phyloP scores from a whole-genome alignment of 495 filamentous ascomycete species.

The Penicillium cosmopolitanum region DNA sequence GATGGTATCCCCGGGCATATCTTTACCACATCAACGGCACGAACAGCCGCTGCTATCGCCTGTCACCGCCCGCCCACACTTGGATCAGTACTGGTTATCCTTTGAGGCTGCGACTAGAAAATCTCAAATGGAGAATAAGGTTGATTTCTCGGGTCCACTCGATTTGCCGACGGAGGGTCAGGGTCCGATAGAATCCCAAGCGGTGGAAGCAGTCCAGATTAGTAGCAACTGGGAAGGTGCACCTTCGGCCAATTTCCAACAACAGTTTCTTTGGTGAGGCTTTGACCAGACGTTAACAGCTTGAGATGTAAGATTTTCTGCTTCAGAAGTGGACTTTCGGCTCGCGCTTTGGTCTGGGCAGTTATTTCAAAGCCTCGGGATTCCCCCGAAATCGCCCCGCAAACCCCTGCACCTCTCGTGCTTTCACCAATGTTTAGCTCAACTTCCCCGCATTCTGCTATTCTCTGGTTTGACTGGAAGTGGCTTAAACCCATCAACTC shows the following conservation, averaged over 20 bases:
- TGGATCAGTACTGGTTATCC: slow-evolving; percentile 7
- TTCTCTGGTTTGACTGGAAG: not conserved
- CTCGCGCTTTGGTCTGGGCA: not conserved
- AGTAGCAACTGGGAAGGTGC: slow-evolving; percentile 38
- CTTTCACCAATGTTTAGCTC: not conserved
- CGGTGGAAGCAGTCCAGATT: slow-evolving; percentile 5
- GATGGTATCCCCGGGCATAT: not conserved
- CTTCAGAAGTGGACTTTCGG: no score
- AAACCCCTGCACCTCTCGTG: not conserved
- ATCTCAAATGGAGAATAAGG: not conserved
- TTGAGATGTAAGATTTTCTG: no score
- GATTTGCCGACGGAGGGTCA: not conserved
- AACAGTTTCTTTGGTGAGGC: slow-evolving; percentile 41
- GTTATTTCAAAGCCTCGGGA: slow-evolving; percentile 8
- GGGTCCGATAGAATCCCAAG: not conserved
- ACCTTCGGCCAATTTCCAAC: slow-evolving; percentile 41
- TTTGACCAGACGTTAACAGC: not conserved
- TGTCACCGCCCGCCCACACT: not conserved
- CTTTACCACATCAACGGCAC: no score
- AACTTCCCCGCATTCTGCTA: not conserved
- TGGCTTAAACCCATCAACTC: not conserved
- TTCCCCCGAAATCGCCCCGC: slow-evolving; percentile 19
- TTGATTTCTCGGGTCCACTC: not conserved
- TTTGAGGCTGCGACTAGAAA: not conserved
- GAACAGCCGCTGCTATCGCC: not conserved